Percentiles rank a stretch among this genome's conserved stretches.
These are phyloP conservation scores for Pyrenophora graminea DNA, from an alignment of 2,329 filamentous ascomycete genomes.

Conservation along the genomic window DNA sequence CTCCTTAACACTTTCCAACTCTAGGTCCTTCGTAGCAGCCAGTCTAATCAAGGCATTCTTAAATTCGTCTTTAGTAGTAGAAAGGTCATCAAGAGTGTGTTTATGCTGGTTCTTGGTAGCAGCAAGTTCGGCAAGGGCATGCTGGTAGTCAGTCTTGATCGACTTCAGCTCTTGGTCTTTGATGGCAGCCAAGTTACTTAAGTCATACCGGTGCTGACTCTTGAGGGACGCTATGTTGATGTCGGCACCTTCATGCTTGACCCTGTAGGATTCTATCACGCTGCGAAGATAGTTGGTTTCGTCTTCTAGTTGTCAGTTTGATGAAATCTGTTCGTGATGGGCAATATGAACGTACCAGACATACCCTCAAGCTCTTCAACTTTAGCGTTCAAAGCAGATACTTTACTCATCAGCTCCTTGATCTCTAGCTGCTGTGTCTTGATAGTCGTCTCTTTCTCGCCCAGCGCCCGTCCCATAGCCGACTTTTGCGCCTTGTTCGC, in stretches of 20 bases:
- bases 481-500: slow-evolving; percentile 23
- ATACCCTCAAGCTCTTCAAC: not conserved
- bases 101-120: not conserved
- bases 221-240: too few relatives aligned
- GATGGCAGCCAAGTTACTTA: slow-evolving; percentile 2
- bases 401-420: slow-evolving; percentile 5
- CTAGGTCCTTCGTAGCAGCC: not conserved
- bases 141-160: not conserved
- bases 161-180: slow-evolving; percentile 1
- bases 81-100: too few relatives aligned
- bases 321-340: not conserved
- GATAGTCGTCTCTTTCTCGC: slow-evolving; percentile 20
- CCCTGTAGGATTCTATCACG: not conserved
- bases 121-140: too few relatives aligned
- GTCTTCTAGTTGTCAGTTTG: slow-evolving; percentile 1
- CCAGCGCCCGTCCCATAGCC: slow-evolving; percentile 22
- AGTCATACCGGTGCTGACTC: not conserved
- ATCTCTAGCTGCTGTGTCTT: slow-evolving; percentile 22
- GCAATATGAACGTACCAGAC: not conserved
- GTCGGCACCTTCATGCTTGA: too few relatives aligned
- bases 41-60: not conserved
- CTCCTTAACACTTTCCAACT: not conserved
- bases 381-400: not conserved
- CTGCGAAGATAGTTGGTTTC: slow-evolving; percentile 17
- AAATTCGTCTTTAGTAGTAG: too few relatives aligned